Base-by-base conservation (phyloP, 306 rosid genomes). In the Betula pendula region DNA sequence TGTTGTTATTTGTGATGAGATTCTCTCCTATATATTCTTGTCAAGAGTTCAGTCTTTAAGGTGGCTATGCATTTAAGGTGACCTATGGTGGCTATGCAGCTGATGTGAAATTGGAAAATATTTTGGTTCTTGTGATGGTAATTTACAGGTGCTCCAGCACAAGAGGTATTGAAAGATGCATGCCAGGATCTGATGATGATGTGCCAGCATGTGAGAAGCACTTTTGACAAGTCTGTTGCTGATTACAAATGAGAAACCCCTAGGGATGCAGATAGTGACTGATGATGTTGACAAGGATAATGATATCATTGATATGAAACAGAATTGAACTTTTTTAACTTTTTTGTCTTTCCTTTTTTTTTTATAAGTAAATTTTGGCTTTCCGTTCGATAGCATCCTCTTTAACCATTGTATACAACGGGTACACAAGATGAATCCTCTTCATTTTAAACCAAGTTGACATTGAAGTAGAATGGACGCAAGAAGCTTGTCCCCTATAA, bases 141-240 rank as follows among this genome's bases (percentile, higher is more conserved):
- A 40, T 73, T 47, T 77, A 73, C 82, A 93, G 98, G 98, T 74
- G 93, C 85, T 85, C 84, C 90, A 35, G 89, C 97, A 1, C 75
- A 81, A 8, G 93, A 91, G 69, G 90, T 83, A 45, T 48, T 94
- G 79, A 90, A 75, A 78, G 94, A 94, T 83, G 84, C 90, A 50
- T 88, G 94, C 74, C 97, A 87, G 75, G 90, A 94, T 85, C 73
- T 94, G 83, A 90, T 90, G 94, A 82, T 79, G 51, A 84, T 89
- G 77, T 90, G 93, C 81, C 93, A 87, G 82, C 88, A 91, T 62
- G 96, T 92, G 52, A 86, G 90, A 76, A 80, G 72, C 80, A 87
- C 91, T 48, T 83, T 94, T 50, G 89, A 82, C 76, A 86, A 82
- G 77, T 86, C 91, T 60, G 96, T 91, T 16, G 80, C 58, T 69